Percentiles rank a stretch among this genome's conserved stretches.
phyloP scores from a whole-genome alignment of 169 alveolate species.

The Eimeria necatrix region DNA sequence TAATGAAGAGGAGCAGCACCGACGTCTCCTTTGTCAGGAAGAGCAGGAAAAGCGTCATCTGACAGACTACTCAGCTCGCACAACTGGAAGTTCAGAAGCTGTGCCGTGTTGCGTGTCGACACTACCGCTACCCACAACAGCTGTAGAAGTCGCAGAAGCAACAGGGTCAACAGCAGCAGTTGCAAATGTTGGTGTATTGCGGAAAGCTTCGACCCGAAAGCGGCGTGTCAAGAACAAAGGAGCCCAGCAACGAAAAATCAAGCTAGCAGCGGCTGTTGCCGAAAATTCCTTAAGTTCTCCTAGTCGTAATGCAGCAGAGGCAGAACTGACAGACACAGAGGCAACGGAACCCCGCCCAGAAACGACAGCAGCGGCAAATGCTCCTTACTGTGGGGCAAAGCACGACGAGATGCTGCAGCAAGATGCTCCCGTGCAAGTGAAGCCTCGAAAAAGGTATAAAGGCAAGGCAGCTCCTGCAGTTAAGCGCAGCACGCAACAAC shows the following conservation, averaged over 20 bases:
- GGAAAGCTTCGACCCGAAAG: neutral
- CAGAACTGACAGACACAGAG: neutral
- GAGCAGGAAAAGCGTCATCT: neutral
- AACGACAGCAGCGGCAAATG: neutral
- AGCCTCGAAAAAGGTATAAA: neutral
- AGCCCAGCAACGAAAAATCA: neutral
- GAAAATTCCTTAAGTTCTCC: neutral
- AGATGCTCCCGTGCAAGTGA: neutral
- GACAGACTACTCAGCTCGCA: neutral
- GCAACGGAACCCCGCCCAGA: neutral
- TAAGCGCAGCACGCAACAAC: conserved; percentile 1
- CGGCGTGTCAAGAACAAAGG: neutral
- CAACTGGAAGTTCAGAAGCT: neutral
- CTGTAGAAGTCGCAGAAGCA: neutral
- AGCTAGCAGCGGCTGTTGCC: neutral
- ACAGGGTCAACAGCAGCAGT: no score
- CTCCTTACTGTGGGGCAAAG: neutral
- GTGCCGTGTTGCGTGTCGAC: neutral
- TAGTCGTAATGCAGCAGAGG: neutral
- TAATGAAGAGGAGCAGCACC: neutral
- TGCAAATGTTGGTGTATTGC: neutral
- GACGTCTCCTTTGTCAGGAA: neutral
- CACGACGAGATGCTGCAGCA: neutral
- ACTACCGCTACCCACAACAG: neutral
- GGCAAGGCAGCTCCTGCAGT: no score